A percentile compares a stretch with the other conserved stretches of the same genome.
Conservation (phyloP, 257 asterid genomes). For the Ocimum tenuiflorum region DNA sequence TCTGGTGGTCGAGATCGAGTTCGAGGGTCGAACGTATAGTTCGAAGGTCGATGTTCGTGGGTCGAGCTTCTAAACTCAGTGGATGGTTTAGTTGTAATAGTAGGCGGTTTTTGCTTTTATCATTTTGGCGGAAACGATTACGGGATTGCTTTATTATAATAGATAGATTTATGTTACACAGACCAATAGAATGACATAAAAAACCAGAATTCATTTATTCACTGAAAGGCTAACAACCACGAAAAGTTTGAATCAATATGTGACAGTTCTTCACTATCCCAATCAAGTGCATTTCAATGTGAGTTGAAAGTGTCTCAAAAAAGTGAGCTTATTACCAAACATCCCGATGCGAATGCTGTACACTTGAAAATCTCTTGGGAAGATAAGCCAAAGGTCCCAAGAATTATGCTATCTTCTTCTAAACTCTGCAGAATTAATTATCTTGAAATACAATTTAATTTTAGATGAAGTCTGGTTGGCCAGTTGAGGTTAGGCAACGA, state of each 20-base stretch:
- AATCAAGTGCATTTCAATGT: not conserved
- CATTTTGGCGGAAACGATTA: no score
- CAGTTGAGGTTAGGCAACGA: constrained; percentile 95
- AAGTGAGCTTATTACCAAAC: constrained; percentile 17
- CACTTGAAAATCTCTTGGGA: constrained; percentile 11
- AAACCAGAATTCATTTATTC: not conserved
- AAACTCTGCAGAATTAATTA: constrained; percentile 15
- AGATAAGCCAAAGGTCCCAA: not conserved
- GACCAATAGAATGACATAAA: not conserved
- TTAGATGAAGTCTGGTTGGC: constrained; percentile 86
- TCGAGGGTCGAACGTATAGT: no score
- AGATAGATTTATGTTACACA: not conserved
- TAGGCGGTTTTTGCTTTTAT: no score
- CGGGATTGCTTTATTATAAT: no score
- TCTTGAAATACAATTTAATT: constrained; percentile 4
- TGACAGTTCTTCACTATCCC: constrained; percentile 14
- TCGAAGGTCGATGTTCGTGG: no score
- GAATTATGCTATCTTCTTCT: constrained; percentile 22
- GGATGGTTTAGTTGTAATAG: no score
- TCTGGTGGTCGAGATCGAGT: no score
- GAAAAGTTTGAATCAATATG: not conserved
- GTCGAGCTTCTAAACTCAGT: no score
- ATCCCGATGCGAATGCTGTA: constrained; percentile 27
- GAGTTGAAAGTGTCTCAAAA: not conserved
- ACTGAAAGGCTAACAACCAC: not conserved